Base-by-base conservation (phyloP, 202 grass and related monocot genomes). In the Setaria italica region DNA sequence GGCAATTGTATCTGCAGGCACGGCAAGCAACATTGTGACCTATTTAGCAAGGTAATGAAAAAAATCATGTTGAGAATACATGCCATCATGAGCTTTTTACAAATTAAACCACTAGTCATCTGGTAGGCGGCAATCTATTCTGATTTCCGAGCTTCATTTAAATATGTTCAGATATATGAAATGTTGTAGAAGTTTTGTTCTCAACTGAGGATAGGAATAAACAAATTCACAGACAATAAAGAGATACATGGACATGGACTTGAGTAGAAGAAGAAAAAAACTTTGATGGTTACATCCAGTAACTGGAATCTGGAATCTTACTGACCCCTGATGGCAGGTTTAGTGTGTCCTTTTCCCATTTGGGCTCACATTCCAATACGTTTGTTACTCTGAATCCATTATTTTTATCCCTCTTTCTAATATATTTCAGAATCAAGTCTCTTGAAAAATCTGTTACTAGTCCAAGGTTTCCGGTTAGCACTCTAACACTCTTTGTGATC, bases 11-110 rank as follows among this genome's bases (percentile, higher is more conserved):
- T 90, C 25, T 93, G 82, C 82, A 97, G 95, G 95, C 51, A 97
- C 95, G 12, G 92, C 95, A 25, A 98, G 95, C 78, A 98, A 98
- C 80, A 92, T 98, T 64, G 92, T 98, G 79, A 98, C 95, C 64
- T 98, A 98, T 89, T 89, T 98, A 83, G 91, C 95, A 80, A 91
- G 91, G 95, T 97, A 91, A 84, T 35, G 58, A 75, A 47, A 77
- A 64, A 2, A 51, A 49, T 53, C 30, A 42, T 84, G 33, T 46
- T 57, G 17, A 46, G 6, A 55, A 80, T 72, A 47, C 46, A 54
- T 64, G 37, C 29, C 48, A 19, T 49, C 9, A 47, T 5, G 6
- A 70, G 1, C 12, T 16, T 85, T 25, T 48, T 89, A 12, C 43
- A 62, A 80, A 50, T 47, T 54, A 11, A 15, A 74, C 37, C 29